These are phyloP conservation scores for Nepenthes gracilis DNA, from an alignment of 148 eudicot genomes.

Conservation along the genomic window DNA sequence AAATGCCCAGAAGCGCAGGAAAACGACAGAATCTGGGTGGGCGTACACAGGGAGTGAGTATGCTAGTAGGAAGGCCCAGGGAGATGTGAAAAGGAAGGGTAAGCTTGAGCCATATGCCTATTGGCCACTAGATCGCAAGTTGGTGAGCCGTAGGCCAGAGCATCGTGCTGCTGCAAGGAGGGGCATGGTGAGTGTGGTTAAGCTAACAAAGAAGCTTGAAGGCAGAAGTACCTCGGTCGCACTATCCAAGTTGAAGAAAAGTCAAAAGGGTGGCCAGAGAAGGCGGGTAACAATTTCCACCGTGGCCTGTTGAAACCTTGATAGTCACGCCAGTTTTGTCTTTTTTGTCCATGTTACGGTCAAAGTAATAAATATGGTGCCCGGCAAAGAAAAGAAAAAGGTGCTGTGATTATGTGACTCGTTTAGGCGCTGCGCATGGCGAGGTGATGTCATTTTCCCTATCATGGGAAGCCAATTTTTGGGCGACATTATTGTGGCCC, in stretches of 20 bases:
- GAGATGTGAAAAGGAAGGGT: constrained; percentile 80
- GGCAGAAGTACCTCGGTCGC: constrained; percentile 70
- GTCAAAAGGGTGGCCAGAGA: constrained; percentile 10
- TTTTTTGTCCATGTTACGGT: no score
- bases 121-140: constrained; percentile 93
- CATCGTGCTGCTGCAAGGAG: constrained; percentile 83
- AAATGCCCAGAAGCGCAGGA: constrained; percentile 46
- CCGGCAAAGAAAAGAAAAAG: no score
- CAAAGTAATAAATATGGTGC: no score
- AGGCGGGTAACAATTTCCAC: background rate
- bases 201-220: constrained; percentile 66
- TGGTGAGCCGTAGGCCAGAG: constrained; percentile 86
- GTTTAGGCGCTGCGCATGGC: no score
- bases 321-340: no score
- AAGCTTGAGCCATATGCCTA: constrained; percentile 97
- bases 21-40: constrained; percentile 63
- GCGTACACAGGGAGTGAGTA: constrained; percentile 82
- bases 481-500: no score
- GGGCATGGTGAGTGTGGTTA: constrained; percentile 87
- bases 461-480: no score
- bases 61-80: constrained; percentile 78
- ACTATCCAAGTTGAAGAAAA: constrained; percentile 43
- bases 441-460: no score
- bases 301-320: no score
- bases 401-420: no score